Base-by-base conservation (phyloP, 805 yeast species). In the Saturnispora diversa region DNA sequence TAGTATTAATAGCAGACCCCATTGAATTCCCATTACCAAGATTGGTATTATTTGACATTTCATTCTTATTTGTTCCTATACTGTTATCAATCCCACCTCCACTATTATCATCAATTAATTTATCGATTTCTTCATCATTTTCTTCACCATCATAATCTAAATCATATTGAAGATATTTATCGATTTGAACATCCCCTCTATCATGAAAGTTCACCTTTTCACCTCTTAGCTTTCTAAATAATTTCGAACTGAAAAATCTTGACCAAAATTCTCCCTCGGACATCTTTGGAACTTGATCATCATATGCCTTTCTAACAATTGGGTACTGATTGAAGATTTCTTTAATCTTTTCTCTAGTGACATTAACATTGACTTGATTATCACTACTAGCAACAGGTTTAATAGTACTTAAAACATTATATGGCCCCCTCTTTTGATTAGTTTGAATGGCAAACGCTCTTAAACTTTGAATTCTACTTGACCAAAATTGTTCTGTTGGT, bases 191-290 rank as follows among this genome's bases (percentile, higher is more conserved):
- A 59, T 92, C 97, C 39, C 92, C 87, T 47, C 94, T 71, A 47
- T 84, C 85, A 54, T 75, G 80, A 2, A 73, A 62, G 52, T 79
- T 76, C 39, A 86, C 73, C 48, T 77, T 79, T 55, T 92, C 97
- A 44, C 98, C 98, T 56, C 95, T 72, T 25, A 92, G 65, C 52
- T 87, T 75, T 49, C 96, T 70, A 54, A 88, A 92, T 45, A 92
- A 64, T 52, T 86, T 82, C 0, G 97, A 87, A 52, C 85, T 80
- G 68, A 92, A 92, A 54, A 92, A 92, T 46, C 97, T 67, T 9
- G 95, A 85, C 98, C 98, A 92, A 52, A 92, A 92, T 54, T 84
- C 95, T 31, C 90, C 88, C 57, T 92, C 97, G 35, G 75, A 72
- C 39, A 92, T 69, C 46, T 80, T 79, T 1, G 97, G 98, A 4